Evolutionary conservation across 495 filamentous ascomycete genomes (phyloP).

Genomic region (Margaritispora aquatica): DNA sequence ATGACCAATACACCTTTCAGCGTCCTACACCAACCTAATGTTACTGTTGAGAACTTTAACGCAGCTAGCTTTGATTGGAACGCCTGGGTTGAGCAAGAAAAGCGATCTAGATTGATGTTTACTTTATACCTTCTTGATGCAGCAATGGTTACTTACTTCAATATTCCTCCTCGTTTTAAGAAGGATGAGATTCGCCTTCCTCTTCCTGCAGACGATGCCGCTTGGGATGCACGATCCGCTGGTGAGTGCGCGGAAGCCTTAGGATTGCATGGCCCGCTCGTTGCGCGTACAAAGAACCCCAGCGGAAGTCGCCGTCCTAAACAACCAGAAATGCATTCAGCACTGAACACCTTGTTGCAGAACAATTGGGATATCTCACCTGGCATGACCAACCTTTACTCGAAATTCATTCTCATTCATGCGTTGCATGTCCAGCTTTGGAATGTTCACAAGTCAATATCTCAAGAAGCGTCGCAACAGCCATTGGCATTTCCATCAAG

Average conservation of each 20-base stretch:
- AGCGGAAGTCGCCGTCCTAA: conserved; percentile 50
- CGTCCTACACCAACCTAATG: conserved; percentile 38
- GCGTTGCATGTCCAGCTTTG: conserved; percentile 51
- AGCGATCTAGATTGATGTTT: conserved; percentile 54
- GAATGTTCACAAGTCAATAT: conserved; percentile 27
- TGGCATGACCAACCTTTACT: conserved; percentile 55
- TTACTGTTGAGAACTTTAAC: conserved; percentile 29
- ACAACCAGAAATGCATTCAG: conserved; percentile 50
- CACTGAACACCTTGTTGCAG: conserved; percentile 48
- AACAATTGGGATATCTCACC: conserved; percentile 43
- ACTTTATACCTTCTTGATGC: conserved; percentile 51
- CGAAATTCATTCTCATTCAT: conserved; percentile 66
- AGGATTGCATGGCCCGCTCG: conserved; percentile 43
- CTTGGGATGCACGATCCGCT: conserved; percentile 52
- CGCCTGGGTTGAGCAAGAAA: conserved; percentile 62
- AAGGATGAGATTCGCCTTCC: conserved; percentile 49
- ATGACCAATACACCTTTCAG: conserved; percentile 31
- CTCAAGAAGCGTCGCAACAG: conserved; percentile 19
- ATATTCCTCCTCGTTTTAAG: conserved; percentile 49
- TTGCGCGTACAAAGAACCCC: conserved; percentile 40
- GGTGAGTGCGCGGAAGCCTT: conserved; percentile 55
- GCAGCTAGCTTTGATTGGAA: conserved; percentile 47
- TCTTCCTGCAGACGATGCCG: conserved; percentile 58
- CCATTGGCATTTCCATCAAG: conserved; percentile 27
- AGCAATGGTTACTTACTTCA: conserved; percentile 60